A percentile compares a stretch with the other conserved stretches of the same genome.
phyloP scores from a whole-genome alignment of 345 rosid genomes.

The Salix exigua region DNA sequence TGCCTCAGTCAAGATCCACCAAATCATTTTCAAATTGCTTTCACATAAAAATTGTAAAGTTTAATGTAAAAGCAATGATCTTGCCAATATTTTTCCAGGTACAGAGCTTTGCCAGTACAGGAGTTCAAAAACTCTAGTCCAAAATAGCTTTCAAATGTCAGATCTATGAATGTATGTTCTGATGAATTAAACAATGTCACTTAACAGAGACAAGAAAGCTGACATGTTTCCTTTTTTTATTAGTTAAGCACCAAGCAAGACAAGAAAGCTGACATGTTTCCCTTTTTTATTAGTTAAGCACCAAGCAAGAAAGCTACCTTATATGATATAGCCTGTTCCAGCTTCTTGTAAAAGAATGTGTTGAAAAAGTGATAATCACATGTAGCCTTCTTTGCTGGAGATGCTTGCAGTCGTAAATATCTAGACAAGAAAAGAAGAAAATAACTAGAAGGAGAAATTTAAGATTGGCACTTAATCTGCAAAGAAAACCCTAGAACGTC shows the following conservation, averaged over 20 bases:
- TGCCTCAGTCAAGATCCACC: background rate
- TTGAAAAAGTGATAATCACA: constrained; percentile 68
- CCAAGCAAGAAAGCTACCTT: constrained; percentile 45
- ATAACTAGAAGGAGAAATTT: background rate
- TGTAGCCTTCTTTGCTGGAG: constrained; percentile 41
- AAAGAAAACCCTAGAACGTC: too few relatives aligned
- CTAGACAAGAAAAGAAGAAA: constrained; percentile 37
- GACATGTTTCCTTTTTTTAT: background rate
- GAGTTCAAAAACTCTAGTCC: background rate
- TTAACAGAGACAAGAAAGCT: background rate
- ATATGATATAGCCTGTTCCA: constrained; percentile 59
- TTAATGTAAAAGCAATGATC: background rate
- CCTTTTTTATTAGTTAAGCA: background rate
- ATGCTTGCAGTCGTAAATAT: constrained; percentile 57
- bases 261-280: background rate
- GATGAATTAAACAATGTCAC: constrained; percentile 5
- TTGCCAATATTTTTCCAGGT: background rate
- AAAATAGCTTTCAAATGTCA: background rate
- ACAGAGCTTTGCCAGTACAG: background rate
- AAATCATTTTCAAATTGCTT: background rate
- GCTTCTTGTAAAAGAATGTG: constrained; percentile 86
- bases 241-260: background rate
- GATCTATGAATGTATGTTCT: background rate
- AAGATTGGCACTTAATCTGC: background rate
- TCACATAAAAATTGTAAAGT: background rate